These are phyloP conservation scores for Sicyos baderoa DNA, from an alignment of 306 rosid species.

Conservation along the genomic window DNA sequence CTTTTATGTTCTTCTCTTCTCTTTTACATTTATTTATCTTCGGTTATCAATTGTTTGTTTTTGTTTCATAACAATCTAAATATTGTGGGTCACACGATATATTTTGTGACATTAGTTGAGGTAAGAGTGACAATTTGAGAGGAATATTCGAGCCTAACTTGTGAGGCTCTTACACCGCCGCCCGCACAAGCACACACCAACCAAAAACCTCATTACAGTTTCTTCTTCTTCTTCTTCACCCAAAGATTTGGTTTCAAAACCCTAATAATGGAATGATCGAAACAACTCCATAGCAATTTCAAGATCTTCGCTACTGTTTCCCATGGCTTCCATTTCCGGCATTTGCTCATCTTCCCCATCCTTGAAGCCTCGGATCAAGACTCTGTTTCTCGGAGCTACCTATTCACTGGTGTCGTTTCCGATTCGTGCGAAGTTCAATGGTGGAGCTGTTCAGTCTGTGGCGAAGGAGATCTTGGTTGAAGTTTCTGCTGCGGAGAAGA, in stretches of 20 bases:
- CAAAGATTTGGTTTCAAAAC: not conserved
- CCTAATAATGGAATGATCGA: conserved; percentile 11
- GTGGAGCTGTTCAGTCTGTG: conserved; percentile 36
- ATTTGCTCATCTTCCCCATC: conserved; percentile 58
- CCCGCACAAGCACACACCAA: conserved; percentile 20
- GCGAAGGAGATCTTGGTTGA: conserved; percentile 59
- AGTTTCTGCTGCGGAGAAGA: conserved; percentile 21
- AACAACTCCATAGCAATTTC: not conserved
- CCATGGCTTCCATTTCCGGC: conserved; percentile 78
- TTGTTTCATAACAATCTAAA: no score
- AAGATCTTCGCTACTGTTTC: not conserved
- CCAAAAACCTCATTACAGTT: not conserved
- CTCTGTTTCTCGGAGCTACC: conserved; percentile 17
- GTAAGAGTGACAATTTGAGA: no score
- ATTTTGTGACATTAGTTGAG: no score
- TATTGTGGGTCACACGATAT: no score
- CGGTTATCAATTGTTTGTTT: no score
- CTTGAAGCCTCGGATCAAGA: conserved; percentile 38
- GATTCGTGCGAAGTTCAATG: conserved; percentile 23
- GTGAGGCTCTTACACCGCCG: conserved; percentile 31
- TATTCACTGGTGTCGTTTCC: conserved; percentile 28
- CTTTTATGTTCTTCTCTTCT: no score
- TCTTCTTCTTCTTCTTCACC: not conserved
- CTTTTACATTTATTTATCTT: no score
- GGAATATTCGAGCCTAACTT: conserved; percentile 28